phyloP scores from a whole-genome alignment of 768 basidiomycete species.

The Dictyophora rubrovolvata region DNA sequence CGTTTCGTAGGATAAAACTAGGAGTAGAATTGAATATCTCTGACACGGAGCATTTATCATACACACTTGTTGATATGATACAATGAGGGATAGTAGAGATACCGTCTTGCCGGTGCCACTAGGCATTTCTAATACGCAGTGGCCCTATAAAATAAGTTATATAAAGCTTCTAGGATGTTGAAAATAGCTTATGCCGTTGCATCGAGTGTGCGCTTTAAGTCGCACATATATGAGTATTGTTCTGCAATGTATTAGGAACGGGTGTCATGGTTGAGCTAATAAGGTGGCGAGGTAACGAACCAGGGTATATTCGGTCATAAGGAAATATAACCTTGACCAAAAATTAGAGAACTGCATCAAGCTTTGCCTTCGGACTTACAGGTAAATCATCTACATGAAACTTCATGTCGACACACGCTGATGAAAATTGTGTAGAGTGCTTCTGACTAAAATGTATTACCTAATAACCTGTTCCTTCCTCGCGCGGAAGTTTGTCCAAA shows the following conservation, averaged over 20 bases:
- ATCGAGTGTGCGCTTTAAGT: conserved; percentile 92
- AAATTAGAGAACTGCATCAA: background rate
- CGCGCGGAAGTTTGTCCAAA: too few relatives aligned
- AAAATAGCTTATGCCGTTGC: conserved; percentile 52
- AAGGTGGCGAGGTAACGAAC: conserved; percentile 30
- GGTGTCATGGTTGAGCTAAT: background rate
- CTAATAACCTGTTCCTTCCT: too few relatives aligned
- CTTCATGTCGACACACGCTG: conserved; percentile 59
- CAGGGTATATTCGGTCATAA: conserved; percentile 93
- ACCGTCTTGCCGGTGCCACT: conserved; percentile 99
- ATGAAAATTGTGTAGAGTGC: too few relatives aligned
- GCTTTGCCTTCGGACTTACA: conserved; percentile 28
- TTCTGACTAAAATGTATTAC: too few relatives aligned
- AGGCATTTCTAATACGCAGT: conserved; percentile 99
- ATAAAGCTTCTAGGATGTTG: background rate
- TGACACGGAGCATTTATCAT: background rate
- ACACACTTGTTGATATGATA: conserved; percentile 91
- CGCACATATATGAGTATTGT: conserved; percentile 99
- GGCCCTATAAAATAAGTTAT: conserved; percentile 51
- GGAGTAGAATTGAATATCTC: background rate
- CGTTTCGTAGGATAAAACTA: conserved; percentile 88
- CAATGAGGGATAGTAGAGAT: conserved; percentile 86
- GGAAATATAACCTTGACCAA: conserved; percentile 69
- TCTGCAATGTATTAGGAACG: conserved; percentile 36
- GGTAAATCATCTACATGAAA: conserved; percentile 76